Evolutionary conservation across 306 rosid species (phyloP), one percentile per base, ranked within the genome.

Genomic region (Trifolium pratense): DNA sequence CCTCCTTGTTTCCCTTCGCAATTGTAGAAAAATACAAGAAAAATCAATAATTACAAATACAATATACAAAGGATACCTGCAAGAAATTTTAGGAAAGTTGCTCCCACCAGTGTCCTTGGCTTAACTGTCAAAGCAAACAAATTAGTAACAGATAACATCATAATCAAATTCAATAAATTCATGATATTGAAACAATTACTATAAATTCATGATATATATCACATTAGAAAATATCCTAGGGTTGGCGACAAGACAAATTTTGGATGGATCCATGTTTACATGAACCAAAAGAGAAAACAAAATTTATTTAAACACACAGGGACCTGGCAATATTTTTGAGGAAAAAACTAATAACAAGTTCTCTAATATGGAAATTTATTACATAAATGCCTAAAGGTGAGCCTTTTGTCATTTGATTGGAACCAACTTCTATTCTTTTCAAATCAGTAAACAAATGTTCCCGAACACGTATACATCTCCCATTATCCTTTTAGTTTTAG

Each of bases 51-150:
- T 34, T 34, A 64, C 10, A 3, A 7, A 17, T 40, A 25, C 45
- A 32, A 66, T 52, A 43, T 18, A 36, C 43, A 39, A 32, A 76
- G 52, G 39, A 58, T 84, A 94, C 99, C 99, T 79, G 96, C 82
- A 76, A 94, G 92, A 84, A 89, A 92, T 83, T 90, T 88, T 80
- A 94, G 81, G 82, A 94, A 94, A 64, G 90, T 88, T 68, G 97
- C 97, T 79, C 99, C 99, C 66, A 88, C 95, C 81, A 94, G 81
- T 25, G 96, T 88, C 77, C 92, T 86, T 26, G 99, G 99, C 78
- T 91, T 90, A 79, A 89, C 97, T 94, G 91, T 77, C 86, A 51
- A 88, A 70, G 71, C 45, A 72, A 82, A 79, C 57, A 70, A 66
- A 70, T 67, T 45, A 57, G 78, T 73, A 84, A 51, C 25, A 48